Evolutionary conservation across 352 stramenopile genomes (phyloP), one percentile per base, ranked within the genome.

Genomic region (Phytophthora macrochlamydospora): DNA sequence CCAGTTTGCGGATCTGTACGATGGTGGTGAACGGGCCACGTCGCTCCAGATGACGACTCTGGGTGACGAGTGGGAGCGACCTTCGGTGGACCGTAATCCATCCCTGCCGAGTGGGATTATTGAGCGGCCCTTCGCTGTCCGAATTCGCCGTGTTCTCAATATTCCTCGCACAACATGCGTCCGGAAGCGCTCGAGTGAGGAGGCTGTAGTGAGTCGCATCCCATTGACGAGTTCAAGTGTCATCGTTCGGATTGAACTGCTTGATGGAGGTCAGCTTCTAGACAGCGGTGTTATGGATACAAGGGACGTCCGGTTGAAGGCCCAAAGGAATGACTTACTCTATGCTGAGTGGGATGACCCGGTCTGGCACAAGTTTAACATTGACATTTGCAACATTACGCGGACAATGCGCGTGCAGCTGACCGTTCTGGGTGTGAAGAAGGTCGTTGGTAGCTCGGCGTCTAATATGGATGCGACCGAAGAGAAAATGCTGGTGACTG

Each of bases 131-230:
- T 91, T 92, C 44, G 62, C 74, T 14, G 79, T 95, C 33, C 82
- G 82, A 51, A 83, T 95, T 67, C 73, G 78, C n/a, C 87, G 87
- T 2, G 81, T 95, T 9, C 57, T 95, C 28, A 95, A 95, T 63
- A 95, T 95, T 56, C 85, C 85, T 32, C 85, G 87, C 6, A 79
- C 68, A 8, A 95, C 87, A 3, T 91, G 79, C 54, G 61, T 85
- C 12, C 67, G 73, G 6, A 92, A 91, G 55, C 76, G 85, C 14
- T 85, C 85, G 0, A 91, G 79, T 58, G 83, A 95, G 66, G 85
- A 92, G 59, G 76, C 85, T 0, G 66, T 76, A 1, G 44, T 93
- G 9, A 80, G 76, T 7, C 65, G 61, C 12, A 62, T 85, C 7
- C 78, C 79, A 3, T 67, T 94, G 35, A 77, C 71, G 7, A 88